A percentile compares a stretch with the other conserved stretches of the same genome.
Conservation (phyloP, 1,284 basidiomycete genomes). For the Naganishia sp. region DNA sequence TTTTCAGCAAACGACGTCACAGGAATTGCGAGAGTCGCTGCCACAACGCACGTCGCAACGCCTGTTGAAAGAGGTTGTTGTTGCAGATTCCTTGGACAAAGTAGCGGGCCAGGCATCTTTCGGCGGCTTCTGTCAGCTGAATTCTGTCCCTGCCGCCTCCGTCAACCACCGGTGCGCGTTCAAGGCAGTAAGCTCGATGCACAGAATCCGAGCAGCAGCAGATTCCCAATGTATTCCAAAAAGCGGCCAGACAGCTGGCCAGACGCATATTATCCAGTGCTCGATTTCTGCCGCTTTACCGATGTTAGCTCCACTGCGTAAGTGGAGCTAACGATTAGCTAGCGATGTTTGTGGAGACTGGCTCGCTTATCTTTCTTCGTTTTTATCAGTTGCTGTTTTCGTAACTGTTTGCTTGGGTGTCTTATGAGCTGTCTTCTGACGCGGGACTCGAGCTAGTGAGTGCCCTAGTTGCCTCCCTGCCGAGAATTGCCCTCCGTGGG, state of each 20-base stretch:
- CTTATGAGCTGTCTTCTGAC: neutral
- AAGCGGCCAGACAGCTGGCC: neutral
- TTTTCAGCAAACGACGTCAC: too few species aligned
- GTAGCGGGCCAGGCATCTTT: neutral
- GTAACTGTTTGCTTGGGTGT: neutral
- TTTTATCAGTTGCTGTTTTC: slow-evolving; percentile 2
- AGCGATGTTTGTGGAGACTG: slow-evolving; percentile 9
- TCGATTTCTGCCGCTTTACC: slow-evolving; percentile 11
- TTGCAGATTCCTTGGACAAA: too few species aligned
- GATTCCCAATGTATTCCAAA: too few species aligned
- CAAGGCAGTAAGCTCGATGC: too few species aligned
- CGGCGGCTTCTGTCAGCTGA: too few species aligned
- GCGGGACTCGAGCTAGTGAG: neutral
- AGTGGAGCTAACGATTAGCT: neutral
- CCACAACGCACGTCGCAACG: too few species aligned
- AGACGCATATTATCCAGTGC: neutral
- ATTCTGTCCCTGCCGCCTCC: too few species aligned
- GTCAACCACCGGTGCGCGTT: too few species aligned
- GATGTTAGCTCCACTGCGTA: slow-evolving; percentile 17
- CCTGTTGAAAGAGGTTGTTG: too few species aligned
- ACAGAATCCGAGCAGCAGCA: too few species aligned
- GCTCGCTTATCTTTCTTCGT: neutral
- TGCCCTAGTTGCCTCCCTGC: slow-evolving; percentile 6
- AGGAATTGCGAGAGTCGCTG: too few species aligned
- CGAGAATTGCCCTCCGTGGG: slow-evolving; percentile 17